Evolutionary conservation across 169 alveolate genomes (phyloP).

Genomic region (Toxoplasma gondii): DNA sequence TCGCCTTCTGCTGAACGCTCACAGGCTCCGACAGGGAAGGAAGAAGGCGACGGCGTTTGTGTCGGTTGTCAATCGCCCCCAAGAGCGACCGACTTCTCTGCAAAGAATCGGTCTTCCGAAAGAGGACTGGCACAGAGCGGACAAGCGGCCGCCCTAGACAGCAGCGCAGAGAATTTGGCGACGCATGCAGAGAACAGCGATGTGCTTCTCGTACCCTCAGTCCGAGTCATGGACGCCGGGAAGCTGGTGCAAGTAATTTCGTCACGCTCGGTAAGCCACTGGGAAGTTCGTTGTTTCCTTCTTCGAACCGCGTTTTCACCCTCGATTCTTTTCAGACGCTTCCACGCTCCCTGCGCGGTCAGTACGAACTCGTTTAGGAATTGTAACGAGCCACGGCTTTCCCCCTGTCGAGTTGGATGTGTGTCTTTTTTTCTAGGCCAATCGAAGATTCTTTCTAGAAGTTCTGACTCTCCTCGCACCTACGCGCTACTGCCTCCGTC

Average conservation of each 20-base stretch:
- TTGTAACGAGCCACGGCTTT: too few relatives aligned
- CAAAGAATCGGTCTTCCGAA: too few relatives aligned
- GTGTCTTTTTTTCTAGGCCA: conserved; percentile 26
- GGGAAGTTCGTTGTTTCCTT: too few relatives aligned
- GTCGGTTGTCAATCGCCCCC: too few relatives aligned
- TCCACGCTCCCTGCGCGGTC: too few relatives aligned
- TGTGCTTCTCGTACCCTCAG: background rate
- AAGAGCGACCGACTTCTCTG: too few relatives aligned
- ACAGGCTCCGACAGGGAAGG: background rate
- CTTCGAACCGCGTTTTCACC: too few relatives aligned
- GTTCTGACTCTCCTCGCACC: conserved; percentile 17
- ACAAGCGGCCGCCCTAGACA: too few relatives aligned
- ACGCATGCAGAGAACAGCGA: background rate
- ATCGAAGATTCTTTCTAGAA: conserved; percentile 1
- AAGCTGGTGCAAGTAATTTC: background rate
- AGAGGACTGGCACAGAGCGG: too few relatives aligned
- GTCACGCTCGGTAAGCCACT: background rate
- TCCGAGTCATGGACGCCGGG: conserved; percentile 28
- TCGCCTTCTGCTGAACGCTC: background rate
- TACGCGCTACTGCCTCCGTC: conserved; percentile 30
- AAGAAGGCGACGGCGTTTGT: background rate
- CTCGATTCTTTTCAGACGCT: too few relatives aligned
- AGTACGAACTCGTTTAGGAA: too few relatives aligned
- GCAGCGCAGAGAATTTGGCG: background rate
- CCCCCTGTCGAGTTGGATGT: too few relatives aligned